Percentiles rank a stretch among this genome's conserved stretches.
phyloP scores from a whole-genome alignment of 345 rosid genomes.

The Linum usitatissimum region DNA sequence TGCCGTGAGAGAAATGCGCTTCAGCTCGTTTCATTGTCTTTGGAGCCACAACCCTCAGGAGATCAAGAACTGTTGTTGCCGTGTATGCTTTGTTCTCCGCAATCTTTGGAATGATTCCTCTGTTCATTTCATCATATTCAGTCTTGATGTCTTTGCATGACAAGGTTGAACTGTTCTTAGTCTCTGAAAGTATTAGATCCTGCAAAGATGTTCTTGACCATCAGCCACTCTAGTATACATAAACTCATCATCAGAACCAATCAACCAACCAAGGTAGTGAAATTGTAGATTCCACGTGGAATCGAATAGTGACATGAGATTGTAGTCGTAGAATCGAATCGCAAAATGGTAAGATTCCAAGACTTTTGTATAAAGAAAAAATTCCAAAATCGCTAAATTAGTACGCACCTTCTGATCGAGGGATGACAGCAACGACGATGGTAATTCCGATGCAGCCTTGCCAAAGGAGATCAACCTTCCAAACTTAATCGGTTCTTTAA shows the following conservation, averaged over 20 bases:
- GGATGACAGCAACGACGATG: slow-evolving; percentile 34
- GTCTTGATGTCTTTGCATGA: slow-evolving; percentile 47
- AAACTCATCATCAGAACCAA: neutral
- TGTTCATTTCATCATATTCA: slow-evolving; percentile 48
- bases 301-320: too few species aligned
- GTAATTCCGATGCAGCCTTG: slow-evolving; percentile 33
- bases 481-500: slow-evolving; percentile 32
- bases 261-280: neutral
- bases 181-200: slow-evolving; percentile 17
- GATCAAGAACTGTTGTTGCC: slow-evolving; percentile 31
- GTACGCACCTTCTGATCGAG: slow-evolving; percentile 29
- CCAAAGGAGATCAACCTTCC: slow-evolving; percentile 67
- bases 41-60: slow-evolving; percentile 51
- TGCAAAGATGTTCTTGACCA: slow-evolving; percentile 9
- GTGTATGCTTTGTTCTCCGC: slow-evolving; percentile 54
- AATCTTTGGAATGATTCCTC: slow-evolving; percentile 30
- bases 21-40: slow-evolving; percentile 54
- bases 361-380: neutral
- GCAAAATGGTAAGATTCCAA: too few species aligned
- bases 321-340: too few species aligned
- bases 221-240: too few species aligned
- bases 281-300: too few species aligned
- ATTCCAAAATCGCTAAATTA: too few species aligned
- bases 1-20: slow-evolving; percentile 67
- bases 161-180: slow-evolving; percentile 14